Evolutionary conservation across 345 rosid species (phyloP).

Genomic region (Bruguiera gymnorhiza): DNA sequence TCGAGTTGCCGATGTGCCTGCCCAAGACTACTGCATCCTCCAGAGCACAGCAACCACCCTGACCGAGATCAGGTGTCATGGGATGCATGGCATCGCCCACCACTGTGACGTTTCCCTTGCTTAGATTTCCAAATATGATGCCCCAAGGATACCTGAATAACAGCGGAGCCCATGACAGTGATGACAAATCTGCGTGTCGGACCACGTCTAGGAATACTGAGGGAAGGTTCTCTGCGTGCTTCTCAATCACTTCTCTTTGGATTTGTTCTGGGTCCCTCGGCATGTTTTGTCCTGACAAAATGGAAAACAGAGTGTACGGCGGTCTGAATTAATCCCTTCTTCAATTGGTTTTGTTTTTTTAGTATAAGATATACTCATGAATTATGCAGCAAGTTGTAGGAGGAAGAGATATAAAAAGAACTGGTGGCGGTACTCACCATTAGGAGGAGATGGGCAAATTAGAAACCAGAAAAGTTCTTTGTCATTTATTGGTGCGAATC

Average conservation of each 20-base stretch:
- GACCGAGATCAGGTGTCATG: constrained; percentile 50
- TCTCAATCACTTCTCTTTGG: constrained; percentile 21
- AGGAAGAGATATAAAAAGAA: not conserved
- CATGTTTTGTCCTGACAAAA: constrained; percentile 15
- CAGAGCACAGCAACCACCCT: constrained; percentile 44
- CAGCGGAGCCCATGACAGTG: constrained; percentile 29
- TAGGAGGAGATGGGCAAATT: constrained; percentile 6
- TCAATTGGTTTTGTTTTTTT: not conserved
- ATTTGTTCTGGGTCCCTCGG: constrained; percentile 27
- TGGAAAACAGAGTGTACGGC: too few species aligned
- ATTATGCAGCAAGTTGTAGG: not conserved
- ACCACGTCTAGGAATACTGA: constrained; percentile 23
- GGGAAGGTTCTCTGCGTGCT: constrained; percentile 27
- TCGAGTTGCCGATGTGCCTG: constrained; percentile 27
- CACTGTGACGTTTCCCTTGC: constrained; percentile 34
- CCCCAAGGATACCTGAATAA: constrained; percentile 36
- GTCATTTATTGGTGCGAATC: constrained; percentile 26
- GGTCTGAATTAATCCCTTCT: not conserved
- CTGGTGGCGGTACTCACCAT: constrained; percentile 20
- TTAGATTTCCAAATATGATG: constrained; percentile 31
- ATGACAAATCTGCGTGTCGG: constrained; percentile 24
- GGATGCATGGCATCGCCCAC: constrained; percentile 60
- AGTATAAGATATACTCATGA: not conserved
- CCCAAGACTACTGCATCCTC: constrained; percentile 45
- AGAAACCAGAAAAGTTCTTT: constrained; percentile 33